Base-by-base conservation (phyloP, 306 rosid species). In the Ormosia semicastrata region DNA sequence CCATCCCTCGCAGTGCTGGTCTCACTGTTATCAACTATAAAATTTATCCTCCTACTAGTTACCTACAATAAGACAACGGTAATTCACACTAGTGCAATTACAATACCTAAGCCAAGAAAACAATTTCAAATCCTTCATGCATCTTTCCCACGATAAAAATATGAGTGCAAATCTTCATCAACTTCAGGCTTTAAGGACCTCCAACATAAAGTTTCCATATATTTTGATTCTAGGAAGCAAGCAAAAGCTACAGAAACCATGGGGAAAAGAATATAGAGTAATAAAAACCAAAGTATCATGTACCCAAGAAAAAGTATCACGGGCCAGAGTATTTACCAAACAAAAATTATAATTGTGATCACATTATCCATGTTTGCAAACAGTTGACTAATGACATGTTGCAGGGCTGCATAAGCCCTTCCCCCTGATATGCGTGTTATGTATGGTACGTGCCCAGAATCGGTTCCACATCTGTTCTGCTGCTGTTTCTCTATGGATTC, bases 11-110 rank as follows among this genome's bases (percentile, higher is more conserved):
- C 24, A 60, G 87, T 60, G 83, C 82, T 86, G 47, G 10, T 71
- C 85, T 89, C 97, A 18, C 86, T 81, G 71, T 76, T 89, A 78
- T 91, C 98, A 77, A 91, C 94, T 77, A 93, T 84, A 84, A 95
- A 95, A 89, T 95, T 95, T 84, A 95, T 91, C 87, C 99, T 90
- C 83, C 90, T 89, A 64, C 84, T 89, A 77, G 99, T 95, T 44
- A 95, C 97, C 99, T 95, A 88, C 78, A 84, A 80, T 14, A 52
- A 78, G 77, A 81, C 62, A 87, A 49, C 10, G 63, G 47, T 39
- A 73, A 60, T 69, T 77, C 64, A 49, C 77, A 83, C 77, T 76
- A 63, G 79, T 54, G 70, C 73, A 77, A 41, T 69, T 62, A 75
- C 62, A 77, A 85, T 37, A 69, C 32, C 40, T 65, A 72, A 72